Evolutionary conservation across 2,329 filamentous ascomycete species (phyloP).

Genomic region (Iodosphaeria phyllophila): DNA sequence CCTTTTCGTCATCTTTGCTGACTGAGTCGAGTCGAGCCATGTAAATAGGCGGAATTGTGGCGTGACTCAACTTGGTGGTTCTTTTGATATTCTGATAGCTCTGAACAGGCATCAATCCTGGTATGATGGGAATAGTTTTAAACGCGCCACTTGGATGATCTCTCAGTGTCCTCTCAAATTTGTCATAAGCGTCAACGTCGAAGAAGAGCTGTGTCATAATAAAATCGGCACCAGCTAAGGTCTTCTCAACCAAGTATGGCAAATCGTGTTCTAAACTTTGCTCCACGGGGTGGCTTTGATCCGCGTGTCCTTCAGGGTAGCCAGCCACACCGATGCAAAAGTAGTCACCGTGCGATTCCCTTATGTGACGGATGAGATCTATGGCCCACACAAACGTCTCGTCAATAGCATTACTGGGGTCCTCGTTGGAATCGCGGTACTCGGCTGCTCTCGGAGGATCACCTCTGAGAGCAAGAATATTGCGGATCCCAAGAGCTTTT

Average conservation of each 20-base stretch:
- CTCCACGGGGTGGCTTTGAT: slow-evolving; percentile 62
- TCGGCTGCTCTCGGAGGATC: slow-evolving; percentile 83
- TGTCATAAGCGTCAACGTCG: slow-evolving; percentile 64
- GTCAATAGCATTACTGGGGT: slow-evolving; percentile 40
- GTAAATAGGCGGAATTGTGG: slow-evolving; percentile 54
- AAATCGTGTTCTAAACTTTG: slow-evolving; percentile 63
- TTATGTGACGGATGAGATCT: slow-evolving; percentile 81
- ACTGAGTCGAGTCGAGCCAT: slow-evolving; percentile 53
- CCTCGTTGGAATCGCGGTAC: slow-evolving; percentile 48
- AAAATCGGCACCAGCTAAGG: slow-evolving; percentile 81
- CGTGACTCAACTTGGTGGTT: slow-evolving; percentile 88
- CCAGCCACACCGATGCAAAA: slow-evolving; percentile 91
- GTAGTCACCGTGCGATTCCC: slow-evolving; percentile 71
- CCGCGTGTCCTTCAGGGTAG: slow-evolving; percentile 89
- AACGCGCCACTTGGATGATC: slow-evolving; percentile 73
- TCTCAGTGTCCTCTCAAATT: slow-evolving; percentile 59
- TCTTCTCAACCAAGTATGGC: slow-evolving; percentile 80
- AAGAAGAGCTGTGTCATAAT: slow-evolving; percentile 98
- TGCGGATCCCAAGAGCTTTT: slow-evolving; percentile 76
- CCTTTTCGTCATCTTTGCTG: slow-evolving; percentile 62
- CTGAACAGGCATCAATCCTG: slow-evolving; percentile 93
- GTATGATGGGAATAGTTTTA: slow-evolving; percentile 74
- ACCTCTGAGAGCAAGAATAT: slow-evolving; percentile 80
- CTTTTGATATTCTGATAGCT: slow-evolving; percentile 90
- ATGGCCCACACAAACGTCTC: slow-evolving; percentile 76